Base-by-base conservation (phyloP, 1,139 yeast genomes). In the Scheffersomyces cryptocercus region DNA sequence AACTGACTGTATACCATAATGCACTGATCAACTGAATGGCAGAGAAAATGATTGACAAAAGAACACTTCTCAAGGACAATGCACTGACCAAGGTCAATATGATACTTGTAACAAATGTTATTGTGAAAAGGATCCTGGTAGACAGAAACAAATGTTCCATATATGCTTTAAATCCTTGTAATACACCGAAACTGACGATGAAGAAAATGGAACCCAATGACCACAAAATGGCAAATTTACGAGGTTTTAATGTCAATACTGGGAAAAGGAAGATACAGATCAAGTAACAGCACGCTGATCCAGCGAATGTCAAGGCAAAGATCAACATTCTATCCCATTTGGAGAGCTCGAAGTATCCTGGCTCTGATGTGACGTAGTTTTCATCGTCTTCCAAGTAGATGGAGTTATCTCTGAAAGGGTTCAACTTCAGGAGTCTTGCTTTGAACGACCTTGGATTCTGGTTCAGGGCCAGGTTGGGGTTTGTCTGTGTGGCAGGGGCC, bases 191-290 rank as follows among this genome's bases (percentile, higher is more conserved):
- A 47, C 85, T 75, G 5, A 75, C 68, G 44, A 82, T 57, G 61
- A 82, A 82, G 51, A 81, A 68, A 1, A 80, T 67, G 6, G 84
- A 79, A 0, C 88, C 87, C 37, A 82, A 57, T 0, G 85, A 76
- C 84, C 86, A 82, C 39, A 82, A 64, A 14, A 80, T 53, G 14
- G 85, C 83, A 61, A 82, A 81, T 55, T 82, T 82, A 38, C 78
- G 62, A 0, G 86, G 86, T 54, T 76, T 79, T 36, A 81, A 60
- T 2, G 81, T 64, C 38, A 82, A 63, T 10, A 82, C 66, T 0
- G 87, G 86, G 61, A 82, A 77, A 40, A 82, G 62, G 46, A 80
- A 67, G 40, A 81, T 69, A 53, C 85, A 79, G 15, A 81, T 73
- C 41, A 72, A 50, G 58, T 79, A 81, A 53, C 86, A 82, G 26